Conservation (phyloP, 2,329 filamentous ascomycete species). For the Penicillium vulpinum region DNA sequence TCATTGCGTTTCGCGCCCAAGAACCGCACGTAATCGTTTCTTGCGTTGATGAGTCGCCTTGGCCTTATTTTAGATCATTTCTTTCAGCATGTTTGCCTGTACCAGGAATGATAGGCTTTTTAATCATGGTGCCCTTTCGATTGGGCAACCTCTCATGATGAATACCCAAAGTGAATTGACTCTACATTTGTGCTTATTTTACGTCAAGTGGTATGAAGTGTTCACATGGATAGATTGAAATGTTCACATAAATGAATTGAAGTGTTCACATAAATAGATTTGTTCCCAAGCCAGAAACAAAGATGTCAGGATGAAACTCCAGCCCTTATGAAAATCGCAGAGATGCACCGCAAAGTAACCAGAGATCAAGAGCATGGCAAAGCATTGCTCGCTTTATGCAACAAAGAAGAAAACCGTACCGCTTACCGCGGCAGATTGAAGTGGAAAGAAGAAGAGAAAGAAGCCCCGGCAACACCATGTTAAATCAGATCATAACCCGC, state of each 20-base stretch:
- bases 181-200: not conserved
- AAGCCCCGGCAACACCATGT: conserved; percentile 14
- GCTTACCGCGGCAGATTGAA: not conserved
- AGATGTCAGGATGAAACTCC: conserved; percentile 2
- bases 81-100: not conserved
- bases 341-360: conserved; percentile 6
- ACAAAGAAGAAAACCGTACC: not conserved
- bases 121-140: not conserved
- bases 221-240: no score
- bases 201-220: not conserved
- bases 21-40: conserved; percentile 12
- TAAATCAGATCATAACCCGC: conserved; percentile 12
- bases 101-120: not conserved
- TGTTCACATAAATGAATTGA: no score
- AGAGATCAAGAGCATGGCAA: conserved; percentile 6
- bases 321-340: conserved; percentile 9
- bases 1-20: conserved; percentile 32
- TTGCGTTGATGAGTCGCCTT: not conserved
- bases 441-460: not conserved
- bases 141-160: not conserved
- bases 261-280: not conserved
- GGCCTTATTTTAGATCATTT: not conserved
- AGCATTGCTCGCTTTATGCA: conserved; percentile 17
- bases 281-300: not conserved
- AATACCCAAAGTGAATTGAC: not conserved